These are phyloP conservation scores for Takakia lepidozioides DNA, from an alignment of 225 moss, liverwort and hornwort genomes.

Conservation along the genomic window DNA sequence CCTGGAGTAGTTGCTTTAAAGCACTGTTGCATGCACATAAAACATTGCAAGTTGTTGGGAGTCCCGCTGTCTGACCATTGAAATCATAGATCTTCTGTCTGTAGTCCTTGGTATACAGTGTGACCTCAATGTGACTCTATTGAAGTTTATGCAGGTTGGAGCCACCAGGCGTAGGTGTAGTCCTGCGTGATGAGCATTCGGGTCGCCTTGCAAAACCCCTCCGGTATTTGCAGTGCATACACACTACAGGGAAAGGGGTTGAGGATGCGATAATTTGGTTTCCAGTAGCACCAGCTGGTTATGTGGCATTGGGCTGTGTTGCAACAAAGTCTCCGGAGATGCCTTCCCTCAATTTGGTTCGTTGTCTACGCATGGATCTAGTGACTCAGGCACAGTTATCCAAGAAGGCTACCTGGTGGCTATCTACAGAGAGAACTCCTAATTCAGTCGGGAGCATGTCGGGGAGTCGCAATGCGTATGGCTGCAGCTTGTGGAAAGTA, in stretches of 20 bases:
- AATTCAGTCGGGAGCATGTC: constrained; percentile 88
- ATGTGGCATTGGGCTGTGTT: constrained; percentile 87
- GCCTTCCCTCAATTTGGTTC: constrained; percentile 72
- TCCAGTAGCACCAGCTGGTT: constrained; percentile 86
- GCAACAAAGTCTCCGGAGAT: constrained; percentile 60
- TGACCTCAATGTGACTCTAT: neutral
- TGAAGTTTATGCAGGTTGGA: constrained; percentile 53
- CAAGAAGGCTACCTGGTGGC: constrained; percentile 64
- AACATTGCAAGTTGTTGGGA: neutral
- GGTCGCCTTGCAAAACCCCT: constrained; percentile 70
- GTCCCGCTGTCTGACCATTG: neutral
- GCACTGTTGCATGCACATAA: neutral
- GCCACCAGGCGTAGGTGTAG: constrained; percentile 77
- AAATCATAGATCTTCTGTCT: neutral
- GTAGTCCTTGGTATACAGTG: neutral
- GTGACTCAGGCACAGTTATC: constrained; percentile 66
- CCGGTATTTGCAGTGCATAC: constrained; percentile 86
- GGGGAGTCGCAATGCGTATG: constrained; percentile 63
- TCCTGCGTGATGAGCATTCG: constrained; percentile 66
- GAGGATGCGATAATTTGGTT: constrained; percentile 94
- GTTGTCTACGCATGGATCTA: constrained; percentile 70
- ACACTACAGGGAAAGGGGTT: constrained; percentile 72
- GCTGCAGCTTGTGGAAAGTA: constrained; percentile 94
- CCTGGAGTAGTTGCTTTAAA: neutral
- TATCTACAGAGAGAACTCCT: constrained; percentile 69